Evolutionary conservation across 2,329 filamentous ascomycete genomes (phyloP).

Genomic region (Penicillium sp.): DNA sequence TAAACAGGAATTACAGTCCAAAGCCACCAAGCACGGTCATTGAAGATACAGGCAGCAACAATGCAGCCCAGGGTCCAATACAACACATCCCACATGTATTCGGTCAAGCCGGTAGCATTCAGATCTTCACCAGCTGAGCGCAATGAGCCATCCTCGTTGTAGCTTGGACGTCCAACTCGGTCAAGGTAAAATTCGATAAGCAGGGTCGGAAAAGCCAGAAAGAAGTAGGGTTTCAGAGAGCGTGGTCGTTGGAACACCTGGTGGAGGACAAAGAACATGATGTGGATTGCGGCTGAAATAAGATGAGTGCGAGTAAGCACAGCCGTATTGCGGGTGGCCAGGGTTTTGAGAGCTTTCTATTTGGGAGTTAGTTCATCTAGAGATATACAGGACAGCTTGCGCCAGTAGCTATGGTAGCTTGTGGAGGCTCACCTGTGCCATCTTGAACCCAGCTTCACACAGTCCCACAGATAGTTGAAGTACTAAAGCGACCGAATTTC

Average conservation of each 20-base stretch:
- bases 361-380: slow-evolving; percentile 3
- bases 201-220: slow-evolving; percentile 73
- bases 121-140: slow-evolving; percentile 83
- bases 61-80: slow-evolving; percentile 90
- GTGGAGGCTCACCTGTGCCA: slow-evolving; percentile 28
- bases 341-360: slow-evolving; percentile 55
- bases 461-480: background rate
- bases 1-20: slow-evolving; percentile 54
- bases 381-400: background rate
- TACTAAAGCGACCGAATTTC: background rate
- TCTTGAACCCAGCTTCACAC: slow-evolving; percentile 3
- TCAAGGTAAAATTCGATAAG: slow-evolving; percentile 85
- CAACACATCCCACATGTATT: slow-evolving; percentile 96
- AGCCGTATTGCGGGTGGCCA: slow-evolving; percentile 75
- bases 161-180: slow-evolving; percentile 74
- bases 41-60: slow-evolving; percentile 70
- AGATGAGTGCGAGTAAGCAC: slow-evolving; percentile 80
- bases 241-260: slow-evolving; percentile 62
- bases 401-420: slow-evolving; percentile 16
- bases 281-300: slow-evolving; percentile 69
- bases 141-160: slow-evolving; percentile 65
- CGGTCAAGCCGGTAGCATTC: slow-evolving; percentile 80
- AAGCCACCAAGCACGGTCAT: slow-evolving; percentile 74
- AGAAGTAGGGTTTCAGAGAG: slow-evolving; percentile 64
- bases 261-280: slow-evolving; percentile 71